Base-by-base conservation (phyloP, 2,329 filamentous ascomycete species). In the Aurifilum marmelostoma region DNA sequence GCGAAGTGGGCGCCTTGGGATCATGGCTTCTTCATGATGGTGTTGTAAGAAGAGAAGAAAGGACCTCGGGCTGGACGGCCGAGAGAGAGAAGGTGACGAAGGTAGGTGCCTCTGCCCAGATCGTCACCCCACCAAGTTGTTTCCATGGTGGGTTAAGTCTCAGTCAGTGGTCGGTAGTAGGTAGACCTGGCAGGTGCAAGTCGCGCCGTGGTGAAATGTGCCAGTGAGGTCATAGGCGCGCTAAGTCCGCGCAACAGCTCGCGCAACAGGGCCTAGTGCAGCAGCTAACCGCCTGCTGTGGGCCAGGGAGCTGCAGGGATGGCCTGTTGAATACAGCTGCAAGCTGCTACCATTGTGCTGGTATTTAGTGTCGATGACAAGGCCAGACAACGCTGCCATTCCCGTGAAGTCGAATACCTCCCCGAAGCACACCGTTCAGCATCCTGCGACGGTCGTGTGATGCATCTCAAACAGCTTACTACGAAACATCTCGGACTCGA, bases 1-100 rank as follows among this genome's bases (percentile, higher is more conserved):
- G 77, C 76, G 58, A 75, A 76, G 71, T 62, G 74, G 68, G 27
- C 75, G 75, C 74, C 76, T 72, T 37, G 75, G 69, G 56, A 79
- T 79, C 78, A 79, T 79, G 66, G 75, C 75, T 73, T 74, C 75
- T 73, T 74, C 72, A 74, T 75, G 72, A 37, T 41, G 43, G 11
- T 64, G 27, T 67, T 18, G 69, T 67, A 32, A 37, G 6, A 12
- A 37, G 9, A 32, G 52, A 56, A 29, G 27, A 6, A 24, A 56
- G 52, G n/a, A n/a, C n/a, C n/a, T n/a, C n/a, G n/a, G n/a, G n/a
- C n/a, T 27, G 50, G 24, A 29, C 41, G 41, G 6, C 16, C n/a
- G n/a, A 16, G 43, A 29, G 32, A 37, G 32, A 34, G 56, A 9
- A 18, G 18, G 9, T 37, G 21, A n/a, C 6, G 29, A n/a, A n/a